These are phyloP conservation scores for Colletotrichum godetiae DNA, from an alignment of 2,329 filamentous ascomycete genomes.

Conservation along the genomic window DNA sequence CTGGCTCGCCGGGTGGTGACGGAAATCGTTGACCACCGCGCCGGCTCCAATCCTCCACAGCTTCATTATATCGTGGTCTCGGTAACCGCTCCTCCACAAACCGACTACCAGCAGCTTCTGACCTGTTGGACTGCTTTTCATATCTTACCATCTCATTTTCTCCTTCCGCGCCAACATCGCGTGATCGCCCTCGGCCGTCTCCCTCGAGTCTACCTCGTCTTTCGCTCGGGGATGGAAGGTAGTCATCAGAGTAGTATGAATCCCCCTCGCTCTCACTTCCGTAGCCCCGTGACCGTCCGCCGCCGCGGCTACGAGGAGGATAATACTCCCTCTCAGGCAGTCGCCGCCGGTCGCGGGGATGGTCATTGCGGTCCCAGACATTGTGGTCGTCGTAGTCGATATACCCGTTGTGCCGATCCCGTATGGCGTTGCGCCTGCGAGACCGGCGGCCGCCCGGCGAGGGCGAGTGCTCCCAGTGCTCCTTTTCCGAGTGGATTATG, in stretches of 20 bases:
- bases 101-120: conserved; percentile 11
- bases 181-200: not conserved
- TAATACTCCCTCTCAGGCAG: conserved; percentile 2
- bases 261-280: conserved; percentile 33
- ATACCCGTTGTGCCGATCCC: conserved; percentile 25
- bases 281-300: conserved; percentile 19
- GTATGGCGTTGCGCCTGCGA: conserved; percentile 15
- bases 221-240: conserved; percentile 28
- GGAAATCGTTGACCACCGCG: conserved; percentile 2
- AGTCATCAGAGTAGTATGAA: conserved; percentile 17
- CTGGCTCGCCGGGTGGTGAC: conserved; percentile 14
- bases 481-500: conserved; percentile 41
- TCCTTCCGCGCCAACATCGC: not conserved
- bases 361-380: conserved; percentile 5
- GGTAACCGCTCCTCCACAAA: conserved; percentile 7
- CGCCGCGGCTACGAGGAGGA: conserved; percentile 26
- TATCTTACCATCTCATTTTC: conserved; percentile 31
- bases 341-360: conserved; percentile 11
- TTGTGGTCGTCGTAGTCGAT: conserved; percentile 25
- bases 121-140: conserved; percentile 14
- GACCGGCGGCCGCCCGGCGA: conserved; percentile 14
- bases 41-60: conserved; percentile 21
- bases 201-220: conserved; percentile 29
- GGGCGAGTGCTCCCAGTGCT: conserved; percentile 42
- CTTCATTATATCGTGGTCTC: conserved; percentile 16